Base-by-base conservation (phyloP, 257 asterid species). In the Fraxinus quadrangulata region DNA sequence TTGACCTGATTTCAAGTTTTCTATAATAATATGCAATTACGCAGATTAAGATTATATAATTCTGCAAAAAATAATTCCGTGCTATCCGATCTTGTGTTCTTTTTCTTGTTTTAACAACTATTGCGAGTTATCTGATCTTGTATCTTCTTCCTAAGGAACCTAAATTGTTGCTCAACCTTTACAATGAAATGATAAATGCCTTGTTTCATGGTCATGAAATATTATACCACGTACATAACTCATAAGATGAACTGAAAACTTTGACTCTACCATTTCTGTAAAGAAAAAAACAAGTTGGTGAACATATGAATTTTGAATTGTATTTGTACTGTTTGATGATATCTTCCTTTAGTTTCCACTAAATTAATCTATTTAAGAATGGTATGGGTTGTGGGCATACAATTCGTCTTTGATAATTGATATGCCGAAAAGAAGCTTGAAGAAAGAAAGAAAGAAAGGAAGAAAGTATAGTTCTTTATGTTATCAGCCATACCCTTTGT, bases 371-470 rank as follows among this genome's bases (percentile, higher is more conserved):
- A n/a, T 19, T 71, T 39, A 28, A 45, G 26, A 39, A 61, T 63
- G 67, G 73, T 67, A 42, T 69, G 73, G 36, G 67, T 71, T 74
- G 69, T 45, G 59, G 74, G 56, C 39, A 40, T 71, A 71, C 3
- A 37, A 21, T 67, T 66, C 78, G 34, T 72, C 80, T 67, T 72
- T 17, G 40, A 72, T 67, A 24, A 39, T 74, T 17, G 40, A 72
- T 67, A 19, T 49, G 13, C 19, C 56, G 11, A 73, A 71, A 21
- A 74, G 77, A 49, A 66, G 71, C 51, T 36, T 10, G 66, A 67
- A 47, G 49, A 51, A 77, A 71, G 34, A 31, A 24, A 71, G 34
- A 31, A 24, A 7, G 47, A 31, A 77, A 71, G 34, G 33, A 24
- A 7, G 47, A 21, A 19, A 19, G 13, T n/a, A 23, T 42, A 30